Base-by-base conservation (phyloP, 495 filamentous ascomycete genomes). In the Aspergillus baeticus region DNA sequence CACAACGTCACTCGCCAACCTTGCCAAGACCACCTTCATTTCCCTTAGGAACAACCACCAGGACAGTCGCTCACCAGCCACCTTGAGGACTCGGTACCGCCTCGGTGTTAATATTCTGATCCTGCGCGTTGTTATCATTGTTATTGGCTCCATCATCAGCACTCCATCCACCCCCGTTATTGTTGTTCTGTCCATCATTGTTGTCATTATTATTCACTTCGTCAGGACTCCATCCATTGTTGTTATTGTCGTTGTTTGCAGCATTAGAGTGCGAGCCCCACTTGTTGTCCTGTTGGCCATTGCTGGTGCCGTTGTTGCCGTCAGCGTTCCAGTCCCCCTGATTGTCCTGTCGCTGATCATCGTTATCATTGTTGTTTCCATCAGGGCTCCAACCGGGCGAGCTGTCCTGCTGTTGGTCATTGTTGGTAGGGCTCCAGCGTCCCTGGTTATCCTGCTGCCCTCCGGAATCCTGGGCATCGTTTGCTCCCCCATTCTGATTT, bases 1-100 rank as follows among this genome's bases (percentile, higher is more conserved):
- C 45, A 48, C 42, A 55, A 42, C 50, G 50, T 52, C 50, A 29
- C 26, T 8, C 8, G 26, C 26, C 26, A 29, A 29, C n/a, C n/a
- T n/a, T n/a, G 26, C 26, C 26, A 29, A 29, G 26, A n/a, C n/a
- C 15, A 17, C 36, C 36, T 14, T 38, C 36, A 4, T 3, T 14
- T 38, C 36, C n/a, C n/a, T n/a, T n/a, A n/a, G n/a, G n/a, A n/a
- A n/a, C n/a, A n/a, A n/a, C n/a, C n/a, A n/a, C n/a, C n/a, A n/a
- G n/a, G n/a, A n/a, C n/a, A n/a, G n/a, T 14, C 15, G 11, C 36
- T 38, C 36, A 29, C 26, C 26, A 29, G 8, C 26, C 26, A 8
- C 26, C 26, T 29, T 29, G 4, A 29, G 26, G 26, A 29, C 4
- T 8, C 26, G 26, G 26, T 29, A 8, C 26, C 8, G 26, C 26